phyloP scores from a whole-genome alignment of 1,139 yeast species.

The Blastobotrys apis region DNA sequence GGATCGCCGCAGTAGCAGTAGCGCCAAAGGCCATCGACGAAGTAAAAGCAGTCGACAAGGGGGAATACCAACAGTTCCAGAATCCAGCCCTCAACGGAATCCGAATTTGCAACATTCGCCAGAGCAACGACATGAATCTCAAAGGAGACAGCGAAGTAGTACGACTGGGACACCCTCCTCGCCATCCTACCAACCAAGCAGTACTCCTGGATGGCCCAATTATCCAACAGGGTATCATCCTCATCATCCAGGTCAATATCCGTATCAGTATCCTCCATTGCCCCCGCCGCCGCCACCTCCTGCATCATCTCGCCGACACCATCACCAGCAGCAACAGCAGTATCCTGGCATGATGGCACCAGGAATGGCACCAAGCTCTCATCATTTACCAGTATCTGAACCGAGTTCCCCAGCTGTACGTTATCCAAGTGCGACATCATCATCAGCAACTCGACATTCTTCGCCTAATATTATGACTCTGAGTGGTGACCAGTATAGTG shows the following conservation, averaged over 20 bases:
- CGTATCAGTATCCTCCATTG: background rate
- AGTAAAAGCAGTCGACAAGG: background rate
- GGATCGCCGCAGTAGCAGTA: background rate
- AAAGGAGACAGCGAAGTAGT: background rate
- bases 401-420: too few relatives aligned
- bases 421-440: background rate
- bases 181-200: too few relatives aligned
- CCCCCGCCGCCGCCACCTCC: background rate
- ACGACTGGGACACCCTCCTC: background rate
- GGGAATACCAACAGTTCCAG: background rate
- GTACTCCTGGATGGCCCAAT: too few relatives aligned
- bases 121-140: background rate
- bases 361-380: too few relatives aligned
- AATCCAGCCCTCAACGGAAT: too few relatives aligned
- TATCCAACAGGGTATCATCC: background rate
- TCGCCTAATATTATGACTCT: too few relatives aligned
- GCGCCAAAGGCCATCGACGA: background rate
- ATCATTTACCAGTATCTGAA: too few relatives aligned
- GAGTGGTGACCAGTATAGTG: constrained; percentile 2
- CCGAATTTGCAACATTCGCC: too few relatives aligned
- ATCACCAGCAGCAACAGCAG: constrained; percentile 1
- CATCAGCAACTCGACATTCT: too few relatives aligned
- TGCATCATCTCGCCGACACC: constrained; percentile 2
- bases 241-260: background rate
- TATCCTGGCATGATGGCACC: background rate